Evolutionary conservation across 768 basidiomycete species (phyloP).

Genomic region (Cyclocybe aegerita): DNA sequence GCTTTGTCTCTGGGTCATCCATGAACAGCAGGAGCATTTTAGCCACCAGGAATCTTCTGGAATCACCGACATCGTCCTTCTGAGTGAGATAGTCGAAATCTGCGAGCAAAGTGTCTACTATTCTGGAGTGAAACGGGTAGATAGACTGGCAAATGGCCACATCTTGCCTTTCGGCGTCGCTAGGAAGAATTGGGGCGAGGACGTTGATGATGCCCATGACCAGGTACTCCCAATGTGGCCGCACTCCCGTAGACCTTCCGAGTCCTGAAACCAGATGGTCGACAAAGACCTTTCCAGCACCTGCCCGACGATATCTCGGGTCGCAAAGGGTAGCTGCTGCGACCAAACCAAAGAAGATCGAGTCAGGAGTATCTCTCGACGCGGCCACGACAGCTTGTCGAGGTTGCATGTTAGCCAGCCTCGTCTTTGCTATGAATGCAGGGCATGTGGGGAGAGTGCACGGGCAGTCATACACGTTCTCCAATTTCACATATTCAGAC

Average conservation of each 20-base stretch:
- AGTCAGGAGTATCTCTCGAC: not conserved
- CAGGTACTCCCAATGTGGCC: not conserved
- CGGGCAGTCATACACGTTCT: no score
- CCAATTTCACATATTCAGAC: no score
- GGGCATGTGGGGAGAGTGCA: not conserved
- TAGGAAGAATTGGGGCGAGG: not conserved
- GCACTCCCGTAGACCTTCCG: not conserved
- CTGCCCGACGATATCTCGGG: not conserved
- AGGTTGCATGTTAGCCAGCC: not conserved
- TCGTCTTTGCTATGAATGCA: not conserved
- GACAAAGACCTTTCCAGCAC: not conserved
- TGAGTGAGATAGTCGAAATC: not conserved
- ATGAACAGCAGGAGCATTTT: constrained; percentile 1
- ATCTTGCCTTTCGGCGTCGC: not conserved
- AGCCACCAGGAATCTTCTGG: no score
- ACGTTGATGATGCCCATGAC: constrained; percentile 1
- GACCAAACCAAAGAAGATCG: not conserved
- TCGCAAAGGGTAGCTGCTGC: not conserved
- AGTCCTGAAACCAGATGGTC: constrained; percentile 1
- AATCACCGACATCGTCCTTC: no score
- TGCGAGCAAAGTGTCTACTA: not conserved
- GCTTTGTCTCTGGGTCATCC: not conserved
- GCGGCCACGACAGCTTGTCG: constrained; percentile 1
- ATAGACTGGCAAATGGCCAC: not conserved
- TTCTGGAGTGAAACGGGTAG: not conserved